Conservation (phyloP, 2,329 filamentous ascomycete species). For the Camptophora hylomeconis region DNA sequence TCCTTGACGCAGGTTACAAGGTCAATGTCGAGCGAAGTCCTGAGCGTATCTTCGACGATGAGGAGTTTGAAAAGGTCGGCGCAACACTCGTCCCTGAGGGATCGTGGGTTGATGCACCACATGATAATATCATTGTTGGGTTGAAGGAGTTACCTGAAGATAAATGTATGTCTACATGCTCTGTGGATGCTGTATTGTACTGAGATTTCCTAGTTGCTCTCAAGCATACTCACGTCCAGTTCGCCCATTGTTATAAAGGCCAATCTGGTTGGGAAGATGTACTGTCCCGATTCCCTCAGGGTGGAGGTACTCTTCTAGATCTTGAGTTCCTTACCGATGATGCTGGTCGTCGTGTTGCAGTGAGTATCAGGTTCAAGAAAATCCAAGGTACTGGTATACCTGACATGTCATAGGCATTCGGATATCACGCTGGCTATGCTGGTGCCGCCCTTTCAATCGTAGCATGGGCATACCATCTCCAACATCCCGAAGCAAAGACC, state of each 20-base stretch:
- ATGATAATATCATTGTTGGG: slow-evolving; percentile 58
- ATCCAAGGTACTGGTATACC: too few relatives aligned
- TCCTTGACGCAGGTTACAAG: slow-evolving; percentile 56
- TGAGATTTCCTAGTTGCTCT: slow-evolving; percentile 42
- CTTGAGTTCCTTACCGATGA: slow-evolving; percentile 75
- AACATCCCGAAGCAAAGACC: slow-evolving; percentile 50
- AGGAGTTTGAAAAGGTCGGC: slow-evolving; percentile 49
- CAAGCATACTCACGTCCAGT: slow-evolving; percentile 59
- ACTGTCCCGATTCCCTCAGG: slow-evolving; percentile 64
- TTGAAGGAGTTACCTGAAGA: slow-evolving; percentile 68
- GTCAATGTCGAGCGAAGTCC: slow-evolving; percentile 55
- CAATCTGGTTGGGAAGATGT: slow-evolving; percentile 69
- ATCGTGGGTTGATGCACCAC: slow-evolving; percentile 54
- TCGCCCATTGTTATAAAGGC: slow-evolving; percentile 63
- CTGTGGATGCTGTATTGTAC: background rate
- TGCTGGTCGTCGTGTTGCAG: slow-evolving; percentile 43
- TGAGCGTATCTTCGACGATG: slow-evolving; percentile 47
- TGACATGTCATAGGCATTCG: slow-evolving; percentile 32
- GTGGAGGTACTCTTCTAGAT: slow-evolving; percentile 66
- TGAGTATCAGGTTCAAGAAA: too few relatives aligned
- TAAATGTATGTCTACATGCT: slow-evolving; percentile 18
- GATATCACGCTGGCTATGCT: slow-evolving; percentile 63
- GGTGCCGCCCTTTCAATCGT: slow-evolving; percentile 58
- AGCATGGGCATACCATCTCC: slow-evolving; percentile 56
- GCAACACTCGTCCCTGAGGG: slow-evolving; percentile 53